Evolutionary conservation across 768 basidiomycete species (phyloP).

Genomic region (Trametes cingulata): DNA sequence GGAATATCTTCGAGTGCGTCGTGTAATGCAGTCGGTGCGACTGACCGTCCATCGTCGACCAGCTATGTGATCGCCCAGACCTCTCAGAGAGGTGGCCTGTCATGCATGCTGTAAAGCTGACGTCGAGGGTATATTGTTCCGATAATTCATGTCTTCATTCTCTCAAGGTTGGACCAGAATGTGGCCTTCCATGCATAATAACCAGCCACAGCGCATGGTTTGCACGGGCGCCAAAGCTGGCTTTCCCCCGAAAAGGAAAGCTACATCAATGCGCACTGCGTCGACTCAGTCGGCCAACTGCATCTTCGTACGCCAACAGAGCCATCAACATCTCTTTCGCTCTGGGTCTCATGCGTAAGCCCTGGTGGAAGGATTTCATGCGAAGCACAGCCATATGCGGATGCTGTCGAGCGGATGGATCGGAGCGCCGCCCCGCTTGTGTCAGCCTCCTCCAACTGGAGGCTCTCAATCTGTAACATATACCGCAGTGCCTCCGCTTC

Average conservation of each 20-base stretch:
- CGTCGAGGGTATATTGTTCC: not conserved
- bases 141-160: constrained; percentile 11
- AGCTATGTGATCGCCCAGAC: not conserved
- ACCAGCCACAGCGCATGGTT: constrained; percentile 2
- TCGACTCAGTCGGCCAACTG: not conserved
- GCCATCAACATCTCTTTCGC: not conserved
- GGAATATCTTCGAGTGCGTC: not conserved
- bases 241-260: not conserved
- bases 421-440: constrained; percentile 7
- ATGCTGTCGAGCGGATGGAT: constrained; percentile 14
- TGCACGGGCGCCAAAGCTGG: not conserved
- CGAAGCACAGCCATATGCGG: constrained; percentile 12
- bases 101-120: not conserved
- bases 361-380: not conserved
- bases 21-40: constrained; percentile 5
- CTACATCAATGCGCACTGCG: not conserved
- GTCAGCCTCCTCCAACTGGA: constrained; percentile 13
- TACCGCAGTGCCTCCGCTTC: constrained; percentile 5
- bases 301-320: not conserved
- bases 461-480: constrained; percentile 4
- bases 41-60: not conserved
- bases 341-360: not conserved
- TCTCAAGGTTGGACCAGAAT: not conserved
- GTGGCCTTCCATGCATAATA: not conserved
- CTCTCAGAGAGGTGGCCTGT: not conserved